phyloP scores from a whole-genome alignment of 345 rosid species.

The Sisymbrium altissimum region DNA sequence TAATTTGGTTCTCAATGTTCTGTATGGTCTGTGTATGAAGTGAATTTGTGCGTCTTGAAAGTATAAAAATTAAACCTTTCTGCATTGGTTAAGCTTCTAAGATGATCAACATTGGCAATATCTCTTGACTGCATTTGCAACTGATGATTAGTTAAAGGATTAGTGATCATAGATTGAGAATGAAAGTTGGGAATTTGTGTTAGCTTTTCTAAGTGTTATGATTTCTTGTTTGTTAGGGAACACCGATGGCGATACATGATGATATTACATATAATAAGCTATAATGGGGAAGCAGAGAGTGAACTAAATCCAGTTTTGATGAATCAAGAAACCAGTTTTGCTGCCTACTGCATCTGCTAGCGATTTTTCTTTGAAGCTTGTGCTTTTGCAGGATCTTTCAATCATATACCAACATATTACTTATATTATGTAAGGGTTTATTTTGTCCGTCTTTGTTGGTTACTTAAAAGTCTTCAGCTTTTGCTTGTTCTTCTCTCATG shows the following conservation, averaged over 20 bases:
- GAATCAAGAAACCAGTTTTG: conserved; percentile 23
- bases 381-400: conserved; percentile 20
- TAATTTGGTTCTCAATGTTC: conserved; percentile 14
- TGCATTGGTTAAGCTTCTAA: not conserved
- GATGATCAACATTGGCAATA: not conserved
- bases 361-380: not conserved
- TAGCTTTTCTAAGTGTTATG: not conserved
- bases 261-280: not conserved
- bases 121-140: not conserved
- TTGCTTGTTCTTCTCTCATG: conserved; percentile 25
- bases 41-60: not conserved
- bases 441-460: conserved; percentile 7
- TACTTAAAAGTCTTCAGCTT: not conserved
- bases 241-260: not conserved
- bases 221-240: not conserved
- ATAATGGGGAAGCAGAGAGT: conserved; percentile 18
- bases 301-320: conserved; percentile 10
- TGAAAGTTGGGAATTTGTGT: not conserved
- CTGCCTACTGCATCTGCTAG: conserved; percentile 30
- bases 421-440: conserved; percentile 21
- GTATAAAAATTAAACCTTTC: not conserved
- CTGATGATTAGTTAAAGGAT: conserved; percentile 5
- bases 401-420: conserved; percentile 9
- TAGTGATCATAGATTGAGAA: not conserved
- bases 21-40: not conserved